A percentile compares a stretch with the other conserved stretches of the same genome.
Conservation (phyloP, 2,329 filamentous ascomycete species). For the Fusarium sp. region DNA sequence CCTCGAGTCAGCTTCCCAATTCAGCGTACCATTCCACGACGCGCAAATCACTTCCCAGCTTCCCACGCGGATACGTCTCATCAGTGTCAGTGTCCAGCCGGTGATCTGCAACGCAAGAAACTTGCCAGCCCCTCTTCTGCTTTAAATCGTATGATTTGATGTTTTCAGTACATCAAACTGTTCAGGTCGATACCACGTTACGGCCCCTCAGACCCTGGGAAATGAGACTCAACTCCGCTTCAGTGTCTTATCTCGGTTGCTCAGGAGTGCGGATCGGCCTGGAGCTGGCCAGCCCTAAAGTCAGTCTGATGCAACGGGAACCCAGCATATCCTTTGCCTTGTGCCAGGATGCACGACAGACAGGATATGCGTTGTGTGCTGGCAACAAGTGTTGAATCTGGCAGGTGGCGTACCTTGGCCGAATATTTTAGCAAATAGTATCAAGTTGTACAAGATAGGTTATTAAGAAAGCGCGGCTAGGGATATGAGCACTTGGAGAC, state of each 20-base stretch:
- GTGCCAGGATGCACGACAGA: conserved; percentile 14
- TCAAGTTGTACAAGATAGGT: neutral
- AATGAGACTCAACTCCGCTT: conserved; percentile 39
- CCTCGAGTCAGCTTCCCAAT: conserved; percentile 39
- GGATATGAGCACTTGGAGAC: neutral
- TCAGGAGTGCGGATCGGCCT: conserved; percentile 15
- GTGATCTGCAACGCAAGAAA: conserved; percentile 42
- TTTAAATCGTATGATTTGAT: conserved; percentile 39
- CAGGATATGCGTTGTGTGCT: conserved; percentile 22
- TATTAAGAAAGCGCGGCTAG: neutral
- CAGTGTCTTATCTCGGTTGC: conserved; percentile 42
- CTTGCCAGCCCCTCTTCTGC: conserved; percentile 12
- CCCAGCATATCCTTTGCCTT: conserved; percentile 8
- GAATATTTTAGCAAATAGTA: neutral
- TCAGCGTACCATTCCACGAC: conserved; percentile 22
- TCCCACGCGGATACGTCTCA: conserved; percentile 16
- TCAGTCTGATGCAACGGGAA: conserved; percentile 15
- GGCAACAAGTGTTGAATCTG: conserved; percentile 10
- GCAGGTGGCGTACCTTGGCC: neutral
- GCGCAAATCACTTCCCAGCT: conserved; percentile 18
- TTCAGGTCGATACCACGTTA: conserved; percentile 24
- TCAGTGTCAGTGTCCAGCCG: conserved; percentile 11
- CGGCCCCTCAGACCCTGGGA: conserved; percentile 28
- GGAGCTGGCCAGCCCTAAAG: conserved; percentile 26
- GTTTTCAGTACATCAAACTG: conserved; percentile 22